Conservation (phyloP, 2,329 filamentous ascomycete genomes). For the Mycosphaerelloides madeirae region DNA sequence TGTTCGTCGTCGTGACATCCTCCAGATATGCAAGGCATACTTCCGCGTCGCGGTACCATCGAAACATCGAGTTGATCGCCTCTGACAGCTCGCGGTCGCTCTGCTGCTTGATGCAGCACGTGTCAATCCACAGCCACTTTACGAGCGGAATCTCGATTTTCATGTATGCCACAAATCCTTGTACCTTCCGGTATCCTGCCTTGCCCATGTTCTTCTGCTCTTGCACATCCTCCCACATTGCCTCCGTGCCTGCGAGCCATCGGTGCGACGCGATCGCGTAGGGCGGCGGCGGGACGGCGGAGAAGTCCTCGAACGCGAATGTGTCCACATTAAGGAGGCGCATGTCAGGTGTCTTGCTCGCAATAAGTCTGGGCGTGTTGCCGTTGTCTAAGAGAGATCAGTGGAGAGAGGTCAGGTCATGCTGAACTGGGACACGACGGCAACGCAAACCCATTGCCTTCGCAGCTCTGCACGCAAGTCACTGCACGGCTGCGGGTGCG, state of each 20-base stretch:
- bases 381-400: too few relatives aligned
- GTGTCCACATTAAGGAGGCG: conserved; percentile 9
- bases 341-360: too few relatives aligned
- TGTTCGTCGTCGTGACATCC: conserved; percentile 1
- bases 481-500: too few relatives aligned
- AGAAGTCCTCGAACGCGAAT: conserved; percentile 4
- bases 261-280: conserved; percentile 13
- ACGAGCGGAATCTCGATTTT: neutral
- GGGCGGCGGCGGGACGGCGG: neutral
- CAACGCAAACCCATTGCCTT: too few relatives aligned
- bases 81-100: conserved; percentile 15
- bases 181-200: conserved; percentile 8
- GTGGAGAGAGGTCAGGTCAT: too few relatives aligned
- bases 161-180: conserved; percentile 7
- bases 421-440: too few relatives aligned
- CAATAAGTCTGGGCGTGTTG: too few relatives aligned
- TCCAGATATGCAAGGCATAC: conserved; percentile 19
- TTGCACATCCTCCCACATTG: conserved; percentile 3
- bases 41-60: conserved; percentile 15
- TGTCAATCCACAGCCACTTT: conserved; percentile 19
- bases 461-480: too few relatives aligned
- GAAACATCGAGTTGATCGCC: too few relatives aligned
- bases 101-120: conserved; percentile 20
- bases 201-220: conserved; percentile 3
- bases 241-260: conserved; percentile 6